Conservation (phyloP, 352 stramenopile genomes). For the Pythium brassicae region DNA sequence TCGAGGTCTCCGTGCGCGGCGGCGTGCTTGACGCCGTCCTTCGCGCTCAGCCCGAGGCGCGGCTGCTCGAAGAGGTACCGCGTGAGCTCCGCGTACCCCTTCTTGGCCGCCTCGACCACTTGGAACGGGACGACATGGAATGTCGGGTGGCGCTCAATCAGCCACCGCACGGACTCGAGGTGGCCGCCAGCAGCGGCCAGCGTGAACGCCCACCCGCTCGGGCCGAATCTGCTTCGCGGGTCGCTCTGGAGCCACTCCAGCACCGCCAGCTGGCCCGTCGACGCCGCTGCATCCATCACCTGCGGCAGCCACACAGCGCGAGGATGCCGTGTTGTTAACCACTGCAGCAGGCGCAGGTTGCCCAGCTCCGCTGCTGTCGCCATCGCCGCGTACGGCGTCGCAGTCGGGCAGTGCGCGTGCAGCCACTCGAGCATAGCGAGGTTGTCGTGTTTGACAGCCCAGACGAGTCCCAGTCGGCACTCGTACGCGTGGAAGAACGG, state of each 20-base stretch:
- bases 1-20: too few relatives aligned
- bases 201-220: too few relatives aligned
- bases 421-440: slow-evolving; percentile 1
- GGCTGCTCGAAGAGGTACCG: background rate
- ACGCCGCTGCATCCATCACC: too few relatives aligned
- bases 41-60: too few relatives aligned
- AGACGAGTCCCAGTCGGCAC: background rate
- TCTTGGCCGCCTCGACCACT: background rate
- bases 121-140: background rate
- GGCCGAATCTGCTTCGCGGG: too few relatives aligned
- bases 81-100: background rate
- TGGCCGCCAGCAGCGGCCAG: too few relatives aligned
- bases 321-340: background rate
- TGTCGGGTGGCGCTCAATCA: background rate
- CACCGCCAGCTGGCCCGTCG: too few relatives aligned
- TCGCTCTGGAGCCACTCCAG: too few relatives aligned
- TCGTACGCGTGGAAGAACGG: slow-evolving; percentile 2
- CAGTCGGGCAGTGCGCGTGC: background rate
- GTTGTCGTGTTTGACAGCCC: slow-evolving; percentile 1
- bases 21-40: too few relatives aligned
- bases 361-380: background rate
- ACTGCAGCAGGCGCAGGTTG: background rate
- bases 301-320: too few relatives aligned
- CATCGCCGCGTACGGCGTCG: background rate
- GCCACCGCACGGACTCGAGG: background rate